Conservation (phyloP, 768 basidiomycete species). For the Artomyces pyxidatus region DNA sequence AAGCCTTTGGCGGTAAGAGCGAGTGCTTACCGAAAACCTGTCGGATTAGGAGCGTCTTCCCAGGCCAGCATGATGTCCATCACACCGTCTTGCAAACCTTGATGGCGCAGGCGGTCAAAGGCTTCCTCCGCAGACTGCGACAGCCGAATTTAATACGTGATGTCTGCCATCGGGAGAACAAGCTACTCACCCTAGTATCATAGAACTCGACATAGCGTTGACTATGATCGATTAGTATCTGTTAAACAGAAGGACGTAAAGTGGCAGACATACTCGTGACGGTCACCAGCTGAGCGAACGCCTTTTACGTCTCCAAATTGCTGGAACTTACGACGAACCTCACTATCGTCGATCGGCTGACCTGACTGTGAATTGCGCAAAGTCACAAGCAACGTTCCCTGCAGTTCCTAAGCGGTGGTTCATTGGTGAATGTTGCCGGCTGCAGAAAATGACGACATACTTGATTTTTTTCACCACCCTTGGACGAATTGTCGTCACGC, state of each 20-base stretch:
- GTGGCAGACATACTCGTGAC: slow-evolving; percentile 41
- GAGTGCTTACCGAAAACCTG: slow-evolving; percentile 22
- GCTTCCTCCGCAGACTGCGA: slow-evolving; percentile 68
- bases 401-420: slow-evolving; percentile 42
- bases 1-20: slow-evolving; percentile 2
- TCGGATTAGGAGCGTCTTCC: slow-evolving; percentile 51
- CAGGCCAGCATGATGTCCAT: slow-evolving; percentile 86
- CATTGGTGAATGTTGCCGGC: background rate
- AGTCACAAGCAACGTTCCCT: slow-evolving; percentile 80
- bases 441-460: slow-evolving; percentile 30
- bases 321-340: slow-evolving; percentile 80
- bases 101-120: slow-evolving; percentile 70
- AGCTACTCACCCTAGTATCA: slow-evolving; percentile 64
- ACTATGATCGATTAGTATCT: slow-evolving; percentile 32
- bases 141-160: slow-evolving; percentile 9
- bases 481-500: slow-evolving; percentile 58
- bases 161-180: background rate
- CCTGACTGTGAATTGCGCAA: slow-evolving; percentile 62
- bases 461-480: slow-evolving; percentile 76
- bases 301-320: slow-evolving; percentile 87
- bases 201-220: slow-evolving; percentile 92
- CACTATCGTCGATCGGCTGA: slow-evolving; percentile 71
- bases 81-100: slow-evolving; percentile 74
- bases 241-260: background rate
- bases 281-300: slow-evolving; percentile 57